Evolutionary conservation across 139 green algal genomes (phyloP), one percentile per base, ranked within the genome.

Genomic region (Chlamydomonas incerta): DNA sequence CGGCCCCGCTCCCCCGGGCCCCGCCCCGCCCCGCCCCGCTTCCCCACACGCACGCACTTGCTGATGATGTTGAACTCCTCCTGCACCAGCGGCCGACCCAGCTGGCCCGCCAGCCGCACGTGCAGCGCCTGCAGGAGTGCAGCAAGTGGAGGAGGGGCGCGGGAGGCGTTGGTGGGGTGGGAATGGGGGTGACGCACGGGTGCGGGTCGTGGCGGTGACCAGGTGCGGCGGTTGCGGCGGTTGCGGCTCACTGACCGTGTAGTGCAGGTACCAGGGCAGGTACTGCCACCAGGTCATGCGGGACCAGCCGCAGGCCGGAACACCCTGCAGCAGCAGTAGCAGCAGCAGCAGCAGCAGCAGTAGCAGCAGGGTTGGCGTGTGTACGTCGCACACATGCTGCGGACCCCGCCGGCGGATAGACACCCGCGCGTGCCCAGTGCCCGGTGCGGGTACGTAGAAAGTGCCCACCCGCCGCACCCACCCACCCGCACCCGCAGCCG

Each of bases 1-100:
- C 65, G 29, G 9, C n/a, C 65, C 65, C 13, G 29, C 29, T 17
- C 29, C 13, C 65, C 65, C 29, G 20, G 6, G 24, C 28, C 65
- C 65, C 6, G 20, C n/a, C 65, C 65, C 65, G 58, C 13, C 5
- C 65, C 26, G 14, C 21, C 24, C 62, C 21, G 62, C 62, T 10
- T n/a, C 10, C 75, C 11, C 33, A 83, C n/a, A n/a, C n/a, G n/a
- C n/a, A n/a, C n/a, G n/a, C n/a, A n/a, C 72, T 11, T 21, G 18
- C 1, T 29, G 26, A 85, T 31, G 47, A 85, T 76, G 67, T 85
- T 85, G 80, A 85, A 89, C 85, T 89, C 85, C 70, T 89, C 68
- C 60, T 85, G 57, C 41, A 89, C 3, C 20, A 89, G 33, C 17
- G 85, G 85, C 85, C 81, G 85, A 37, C 57, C 69, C 37, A 81